Evolutionary conservation across 2,329 filamentous ascomycete species (phyloP).

Genomic region (Trichoderma endophyticum): DNA sequence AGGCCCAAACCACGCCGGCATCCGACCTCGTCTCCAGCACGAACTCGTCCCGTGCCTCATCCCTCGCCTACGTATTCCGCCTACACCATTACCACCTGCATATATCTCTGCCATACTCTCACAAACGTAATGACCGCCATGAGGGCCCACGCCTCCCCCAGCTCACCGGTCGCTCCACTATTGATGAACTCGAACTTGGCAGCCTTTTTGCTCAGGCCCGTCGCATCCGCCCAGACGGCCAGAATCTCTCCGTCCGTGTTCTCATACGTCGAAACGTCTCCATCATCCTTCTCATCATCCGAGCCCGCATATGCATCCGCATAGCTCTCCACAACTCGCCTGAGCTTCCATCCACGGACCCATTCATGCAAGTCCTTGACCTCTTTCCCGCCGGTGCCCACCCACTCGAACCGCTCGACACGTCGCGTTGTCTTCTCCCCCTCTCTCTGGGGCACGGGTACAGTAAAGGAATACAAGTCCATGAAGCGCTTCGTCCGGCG

Average conservation of each 20-base stretch:
- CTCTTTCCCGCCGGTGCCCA: conserved; percentile 34
- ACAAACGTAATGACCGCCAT: conserved; percentile 39
- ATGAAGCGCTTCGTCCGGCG: background rate
- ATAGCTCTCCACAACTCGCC: conserved; percentile 14
- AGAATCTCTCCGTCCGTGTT: conserved; percentile 39
- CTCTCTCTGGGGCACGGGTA: conserved; percentile 30
- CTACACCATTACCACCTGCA: conserved; percentile 1
- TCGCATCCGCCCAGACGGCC: conserved; percentile 34
- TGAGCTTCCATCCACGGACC: conserved; percentile 39
- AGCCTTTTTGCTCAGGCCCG: conserved; percentile 27
- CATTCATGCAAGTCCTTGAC: conserved; percentile 32
- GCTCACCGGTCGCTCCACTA: conserved; percentile 35
- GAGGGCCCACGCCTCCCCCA: conserved; percentile 43
- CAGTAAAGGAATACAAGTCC: conserved; percentile 31
- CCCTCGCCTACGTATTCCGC: background rate
- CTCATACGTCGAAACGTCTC: conserved; percentile 15
- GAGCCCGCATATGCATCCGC: background rate
- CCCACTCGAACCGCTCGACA: conserved; percentile 44
- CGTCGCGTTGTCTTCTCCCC: background rate
- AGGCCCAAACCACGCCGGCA: background rate
- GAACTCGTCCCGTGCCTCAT: background rate
- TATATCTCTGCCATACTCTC: conserved; percentile 19
- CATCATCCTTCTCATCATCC: background rate
- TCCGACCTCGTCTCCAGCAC: background rate
- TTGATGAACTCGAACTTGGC: conserved; percentile 41